Conservation (phyloP, 495 filamentous ascomycete genomes). For the Hyaloscypha bicolor region DNA sequence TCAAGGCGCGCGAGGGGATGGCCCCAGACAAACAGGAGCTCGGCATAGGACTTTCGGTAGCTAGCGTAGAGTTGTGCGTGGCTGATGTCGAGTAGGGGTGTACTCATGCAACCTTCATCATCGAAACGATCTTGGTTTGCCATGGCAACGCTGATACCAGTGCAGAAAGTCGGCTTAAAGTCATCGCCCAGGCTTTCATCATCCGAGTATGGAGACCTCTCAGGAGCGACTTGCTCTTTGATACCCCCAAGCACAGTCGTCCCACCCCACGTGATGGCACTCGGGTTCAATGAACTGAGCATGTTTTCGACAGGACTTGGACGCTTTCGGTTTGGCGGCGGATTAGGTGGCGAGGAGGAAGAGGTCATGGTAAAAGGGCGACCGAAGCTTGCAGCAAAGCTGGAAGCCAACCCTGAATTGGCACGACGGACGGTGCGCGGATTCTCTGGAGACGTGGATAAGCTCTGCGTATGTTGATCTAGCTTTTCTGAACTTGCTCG, state of each 20-base stretch:
- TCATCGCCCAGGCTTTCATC: slow-evolving; percentile 38
- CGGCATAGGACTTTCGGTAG: slow-evolving; percentile 80
- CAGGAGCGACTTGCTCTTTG: slow-evolving; percentile 42
- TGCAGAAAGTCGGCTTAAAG: slow-evolving; percentile 46
- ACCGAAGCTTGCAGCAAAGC: slow-evolving; percentile 71
- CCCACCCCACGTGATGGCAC: slow-evolving; percentile 66
- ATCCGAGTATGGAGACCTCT: slow-evolving; percentile 47
- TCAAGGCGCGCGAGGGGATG: slow-evolving; percentile 74
- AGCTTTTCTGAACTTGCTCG: slow-evolving; percentile 30
- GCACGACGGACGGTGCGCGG: slow-evolving; percentile 51
- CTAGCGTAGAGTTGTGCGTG: slow-evolving; percentile 61
- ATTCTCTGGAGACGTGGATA: slow-evolving; percentile 75
- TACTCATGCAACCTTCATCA: slow-evolving; percentile 68
- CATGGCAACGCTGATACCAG: slow-evolving; percentile 57
- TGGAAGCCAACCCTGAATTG: slow-evolving; percentile 62
- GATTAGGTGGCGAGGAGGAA: slow-evolving; percentile 54
- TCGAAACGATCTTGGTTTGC: slow-evolving; percentile 80
- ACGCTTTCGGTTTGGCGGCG: slow-evolving; percentile 69
- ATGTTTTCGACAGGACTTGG: slow-evolving; percentile 69
- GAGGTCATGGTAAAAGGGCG: slow-evolving; percentile 70
- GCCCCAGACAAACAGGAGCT: slow-evolving; percentile 82
- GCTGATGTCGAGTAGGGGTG: slow-evolving; percentile 68
- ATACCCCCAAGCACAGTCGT: slow-evolving; percentile 58
- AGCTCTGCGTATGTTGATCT: slow-evolving; percentile 35
- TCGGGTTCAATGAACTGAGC: slow-evolving; percentile 59